Evolutionary conservation across 345 rosid species (phyloP), one percentile per base, ranked within the genome.

Genomic region (Bruguiera parviflora): DNA sequence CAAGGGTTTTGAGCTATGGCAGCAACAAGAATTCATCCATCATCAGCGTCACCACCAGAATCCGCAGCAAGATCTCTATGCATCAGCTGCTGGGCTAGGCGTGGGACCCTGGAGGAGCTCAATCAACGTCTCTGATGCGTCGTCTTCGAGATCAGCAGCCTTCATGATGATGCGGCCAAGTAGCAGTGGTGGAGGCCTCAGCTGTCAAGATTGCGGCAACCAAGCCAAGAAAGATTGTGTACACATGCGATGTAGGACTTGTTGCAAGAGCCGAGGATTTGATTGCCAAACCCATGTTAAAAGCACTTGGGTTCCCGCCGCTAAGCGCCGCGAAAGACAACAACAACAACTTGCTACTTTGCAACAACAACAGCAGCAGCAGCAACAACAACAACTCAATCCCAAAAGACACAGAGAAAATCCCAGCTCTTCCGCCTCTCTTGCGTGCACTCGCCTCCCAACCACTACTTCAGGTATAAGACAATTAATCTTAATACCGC

Each of bases 131-230:
- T 75, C 81, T 49, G 92, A 81, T 68, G 92, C 89, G 29, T 87
- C 86, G 24, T 72, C 84, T 10, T 78, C 89, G 55, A 82, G 86
- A 79, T 73, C 91, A 61, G 81, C 76, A 39, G 28, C 59, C 68
- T 72, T 78, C 68, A 85, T 82, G 80, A 87, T 83, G 82, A 77
- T 84, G 82, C 66, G 69, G 63, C 25, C 75, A 0, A 33, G 80
- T 21, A 71, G 73, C 28, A 61, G 81, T 6, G 75, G 82, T 0
- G 86, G 74, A 73, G 11, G 84, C 21, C 68, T 79, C 35, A 88
- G 88, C 74, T 91, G 97, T 76, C 89, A 88, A 61, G 96, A 90
- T 70, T 90, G 96, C 60, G 96, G 96, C 31, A 90, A 90, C 81
- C 96, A 88, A 80, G 95, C 97, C 13, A 91, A 91, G 83, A 91